Evolutionary conservation across 2,329 filamentous ascomycete species (phyloP).

Genomic region (Penicillium olsonii): DNA sequence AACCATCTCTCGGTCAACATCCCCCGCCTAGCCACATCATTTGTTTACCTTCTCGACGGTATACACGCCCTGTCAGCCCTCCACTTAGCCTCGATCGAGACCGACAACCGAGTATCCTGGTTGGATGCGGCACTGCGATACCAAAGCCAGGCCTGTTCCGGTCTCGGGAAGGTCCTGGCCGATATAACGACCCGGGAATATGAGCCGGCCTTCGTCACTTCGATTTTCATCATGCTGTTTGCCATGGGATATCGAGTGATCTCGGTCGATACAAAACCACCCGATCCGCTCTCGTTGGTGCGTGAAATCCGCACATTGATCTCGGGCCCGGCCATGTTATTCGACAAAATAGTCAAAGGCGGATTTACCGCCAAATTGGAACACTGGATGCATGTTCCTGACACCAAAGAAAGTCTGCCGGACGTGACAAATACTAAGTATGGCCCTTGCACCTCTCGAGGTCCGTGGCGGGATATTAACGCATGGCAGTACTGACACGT

Average conservation of each 20-base stretch:
- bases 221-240: constrained; percentile 43
- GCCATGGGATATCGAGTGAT: constrained; percentile 35
- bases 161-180: constrained; percentile 35
- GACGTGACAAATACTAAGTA: constrained; percentile 5
- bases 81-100: constrained; percentile 44
- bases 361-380: constrained; percentile 26
- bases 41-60: constrained; percentile 48
- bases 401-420: constrained; percentile 13
- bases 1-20: constrained; percentile 37
- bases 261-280: constrained; percentile 24
- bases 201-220: constrained; percentile 44
- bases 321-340: constrained; percentile 33
- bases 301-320: constrained; percentile 32
- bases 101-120: constrained; percentile 32
- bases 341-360: constrained; percentile 24
- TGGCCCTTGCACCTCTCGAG: not conserved
- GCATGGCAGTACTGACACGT: not conserved
- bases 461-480: not conserved
- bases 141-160: constrained; percentile 38
- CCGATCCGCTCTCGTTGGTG: constrained; percentile 30
- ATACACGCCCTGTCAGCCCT: constrained; percentile 48
- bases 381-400: constrained; percentile 26
- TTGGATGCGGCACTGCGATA: constrained; percentile 38
- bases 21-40: constrained; percentile 42
- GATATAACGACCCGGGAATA: constrained; percentile 44